phyloP scores from a whole-genome alignment of 805 yeast genomes.

The Clavispora carvajalis region DNA sequence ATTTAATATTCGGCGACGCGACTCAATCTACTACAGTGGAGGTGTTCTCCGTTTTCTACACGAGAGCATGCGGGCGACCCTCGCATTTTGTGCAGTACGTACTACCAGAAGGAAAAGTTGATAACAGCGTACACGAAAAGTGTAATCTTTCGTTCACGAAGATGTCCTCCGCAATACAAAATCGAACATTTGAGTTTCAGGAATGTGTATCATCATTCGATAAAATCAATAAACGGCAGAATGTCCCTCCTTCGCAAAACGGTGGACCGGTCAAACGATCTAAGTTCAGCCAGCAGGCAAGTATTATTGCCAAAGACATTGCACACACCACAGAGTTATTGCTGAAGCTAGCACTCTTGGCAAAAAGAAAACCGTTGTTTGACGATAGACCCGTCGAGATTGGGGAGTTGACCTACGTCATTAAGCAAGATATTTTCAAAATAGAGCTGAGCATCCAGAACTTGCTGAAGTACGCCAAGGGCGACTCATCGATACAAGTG shows the following conservation, averaged over 20 bases:
- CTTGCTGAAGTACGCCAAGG: conserved; percentile 49
- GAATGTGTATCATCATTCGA: conserved; percentile 80
- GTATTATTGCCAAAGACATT: conserved; percentile 82
- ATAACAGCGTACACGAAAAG: background rate
- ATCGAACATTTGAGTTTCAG: conserved; percentile 88
- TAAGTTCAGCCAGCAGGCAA: conserved; percentile 57
- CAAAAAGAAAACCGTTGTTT: conserved; percentile 84
- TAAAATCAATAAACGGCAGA: conserved; percentile 47
- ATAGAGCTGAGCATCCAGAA: conserved; percentile 67
- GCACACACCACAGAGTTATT: conserved; percentile 78
- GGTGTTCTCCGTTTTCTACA: no score
- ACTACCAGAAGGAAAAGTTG: background rate
- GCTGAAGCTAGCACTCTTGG: conserved; percentile 74
- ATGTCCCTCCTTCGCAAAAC: conserved; percentile 14
- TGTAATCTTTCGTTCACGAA: background rate
- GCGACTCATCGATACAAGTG: conserved; percentile 35
- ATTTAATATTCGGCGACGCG: no score
- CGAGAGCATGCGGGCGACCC: background rate
- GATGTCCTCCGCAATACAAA: conserved; percentile 44
- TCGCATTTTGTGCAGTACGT: background rate
- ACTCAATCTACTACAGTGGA: no score
- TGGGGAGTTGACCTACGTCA: conserved; percentile 82
- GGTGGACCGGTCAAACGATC: conserved; percentile 24
- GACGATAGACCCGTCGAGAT: conserved; percentile 94
- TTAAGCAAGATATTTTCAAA: conserved; percentile 79